Evolutionary conservation across 352 stramenopile species (phyloP), one percentile per base, ranked within the genome.

Genomic region (Globisporangium radiosum): DNA sequence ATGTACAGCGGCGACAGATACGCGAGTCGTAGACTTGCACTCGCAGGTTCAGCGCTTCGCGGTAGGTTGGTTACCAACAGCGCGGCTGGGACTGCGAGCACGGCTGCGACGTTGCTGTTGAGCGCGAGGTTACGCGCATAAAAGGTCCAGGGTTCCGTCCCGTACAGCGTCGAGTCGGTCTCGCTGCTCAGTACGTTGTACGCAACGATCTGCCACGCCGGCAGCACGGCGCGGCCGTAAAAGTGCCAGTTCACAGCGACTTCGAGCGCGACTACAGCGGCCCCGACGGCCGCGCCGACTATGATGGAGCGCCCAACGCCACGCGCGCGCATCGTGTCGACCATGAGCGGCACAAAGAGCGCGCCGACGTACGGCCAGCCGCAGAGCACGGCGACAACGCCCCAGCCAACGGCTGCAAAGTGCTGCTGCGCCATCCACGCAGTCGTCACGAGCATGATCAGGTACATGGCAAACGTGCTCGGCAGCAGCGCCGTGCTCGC

Each of bases 281-380:
- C 63, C 45, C 90, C 84, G 43, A 98, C 83, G n/a, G 70, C 44
- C 11, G 75, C 65, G 10, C 88, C 81, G 0, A 65, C 70, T 0
- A 76, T 15, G 44, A 95, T 40, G 43, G 71, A 72, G 69, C 72
- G 71, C 7, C 89, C 47, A 10, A 94, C 49, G 49, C 75, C 73
- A 15, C 80, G 72, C 25, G 68, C 56, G 47, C 66, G 68, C 7
- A 90, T 25, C 62, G 94, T 88, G 68, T 96, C 76, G 47, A 98
- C 40, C 52, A 90, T 85, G 57, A 98, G 94, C 7, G 95, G 89
- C n/a, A 99, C 63, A 69, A 98, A 99, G 33, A 99, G 72, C 47
- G 98, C 79, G 10, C 89, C 96, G 38, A 97, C 96, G 74, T 99
- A 99, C 10, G 97, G 97, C 97, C 97, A 99, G 51, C 96, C 96